Base-by-base conservation (phyloP, 192 early-diverging fungal genomes). In the Backusella tuberculispora region DNA sequence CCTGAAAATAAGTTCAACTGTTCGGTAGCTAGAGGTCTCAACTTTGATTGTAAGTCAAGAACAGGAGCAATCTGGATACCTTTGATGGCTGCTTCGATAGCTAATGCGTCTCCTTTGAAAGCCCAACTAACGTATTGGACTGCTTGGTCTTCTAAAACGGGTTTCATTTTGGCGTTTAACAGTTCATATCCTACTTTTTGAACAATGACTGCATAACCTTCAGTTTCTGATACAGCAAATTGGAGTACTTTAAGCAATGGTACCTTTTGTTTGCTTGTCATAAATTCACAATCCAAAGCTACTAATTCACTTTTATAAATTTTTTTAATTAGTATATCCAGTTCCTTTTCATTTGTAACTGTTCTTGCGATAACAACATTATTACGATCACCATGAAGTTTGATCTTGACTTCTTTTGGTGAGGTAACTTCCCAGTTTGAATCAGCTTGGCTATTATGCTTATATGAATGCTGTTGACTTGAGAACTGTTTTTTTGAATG, bases 281-380 rank as follows among this genome's bases (percentile, higher is more conserved):
- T 43, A 15, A 82, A 82, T 45, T 82, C 81, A 42, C 81, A 82
- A 63, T 82, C 81, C 8, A 82, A 0, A 17, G 74, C 71, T 46
- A 80, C 69, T 17, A 56, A 26, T 3, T 56, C 17, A 8, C 63
- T 29, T 0, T 48, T 13, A 5, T 47, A 15, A n/a, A 78, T 42
- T 3, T 75, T 63, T 2, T 19, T 42, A 10, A 72, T 72, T 0
- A 82, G 64, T 1, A 64, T 50, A 19, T 73, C 71, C 3, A 82
- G 37, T n/a, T 72, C 64, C 29, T 26, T 13, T n/a, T 24, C 66
- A 1, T 70, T 76, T 2, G 77, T 75, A 13, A 82, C 67, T 0
- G 63, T 21, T 65, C 41, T 76, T 10, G 71, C 71, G 0, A 19
- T 69, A 14, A 76, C 47, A 60, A 60, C 53, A 26, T 60, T 24